Evolutionary conservation across 306 rosid genomes (phyloP).

Genomic region (Canavalia ensiformis): DNA sequence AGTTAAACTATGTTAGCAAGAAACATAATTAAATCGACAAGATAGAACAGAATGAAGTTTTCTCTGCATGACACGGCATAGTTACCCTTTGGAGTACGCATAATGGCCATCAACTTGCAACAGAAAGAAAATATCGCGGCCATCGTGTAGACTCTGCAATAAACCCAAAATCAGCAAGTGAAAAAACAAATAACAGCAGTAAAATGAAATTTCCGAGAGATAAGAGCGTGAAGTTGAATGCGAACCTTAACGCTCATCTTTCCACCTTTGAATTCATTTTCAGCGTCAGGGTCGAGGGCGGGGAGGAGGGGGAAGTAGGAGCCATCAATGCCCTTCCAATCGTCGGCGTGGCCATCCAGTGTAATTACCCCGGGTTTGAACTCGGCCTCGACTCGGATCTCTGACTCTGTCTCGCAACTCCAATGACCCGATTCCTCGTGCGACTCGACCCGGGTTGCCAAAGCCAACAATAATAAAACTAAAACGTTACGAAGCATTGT

Average conservation of each 20-base stretch:
- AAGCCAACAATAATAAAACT: constrained; percentile 42
- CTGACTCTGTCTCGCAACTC: constrained; percentile 80
- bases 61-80: constrained; percentile 23
- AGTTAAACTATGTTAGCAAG: not conserved
- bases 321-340: constrained; percentile 87
- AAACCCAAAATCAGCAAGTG: constrained; percentile 8
- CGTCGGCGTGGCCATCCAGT: constrained; percentile 90
- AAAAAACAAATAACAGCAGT: not conserved
- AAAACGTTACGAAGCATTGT: constrained; percentile 39
- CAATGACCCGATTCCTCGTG: constrained; percentile 87
- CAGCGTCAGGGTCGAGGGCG: constrained; percentile 87
- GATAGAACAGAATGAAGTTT: not conserved
- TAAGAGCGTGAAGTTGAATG: not conserved
- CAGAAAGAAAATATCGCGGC: constrained; percentile 82
- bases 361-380: constrained; percentile 79
- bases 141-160: constrained; percentile 91
- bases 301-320: constrained; percentile 84
- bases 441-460: constrained; percentile 56
- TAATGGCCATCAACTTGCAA: constrained; percentile 84
- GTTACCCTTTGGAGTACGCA: constrained; percentile 83
- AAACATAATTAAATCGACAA: constrained; percentile 10
- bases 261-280: constrained; percentile 77
- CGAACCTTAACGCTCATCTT: constrained; percentile 81
- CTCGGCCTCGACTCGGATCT: constrained; percentile 66
- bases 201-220: constrained; percentile 11